A percentile compares a stretch with the other conserved stretches of the same genome.
Conservation (phyloP, 805 yeast genomes). For the Nakazawaea wickerhamii region DNA sequence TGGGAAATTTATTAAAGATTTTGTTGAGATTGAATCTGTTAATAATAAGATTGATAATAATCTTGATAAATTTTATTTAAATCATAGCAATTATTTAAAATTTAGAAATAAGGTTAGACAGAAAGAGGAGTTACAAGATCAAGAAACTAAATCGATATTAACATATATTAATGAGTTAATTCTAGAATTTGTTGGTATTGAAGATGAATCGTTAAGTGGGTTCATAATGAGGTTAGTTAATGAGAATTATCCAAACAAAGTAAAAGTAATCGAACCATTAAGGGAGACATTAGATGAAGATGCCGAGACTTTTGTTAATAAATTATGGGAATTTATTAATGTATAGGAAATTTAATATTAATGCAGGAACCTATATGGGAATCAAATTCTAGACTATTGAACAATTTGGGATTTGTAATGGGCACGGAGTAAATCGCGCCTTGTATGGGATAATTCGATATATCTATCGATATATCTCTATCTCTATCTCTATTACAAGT, state of each 20-base stretch:
- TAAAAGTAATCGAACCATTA: constrained; percentile 37
- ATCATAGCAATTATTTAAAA: constrained; percentile 39
- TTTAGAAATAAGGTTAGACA: constrained; percentile 29
- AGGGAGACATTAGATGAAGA: constrained; percentile 44
- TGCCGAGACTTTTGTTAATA: constrained; percentile 25
- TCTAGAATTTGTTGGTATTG: constrained; percentile 48
- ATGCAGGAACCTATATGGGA: no score
- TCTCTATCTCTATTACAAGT: no score
- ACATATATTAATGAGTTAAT: constrained; percentile 36
- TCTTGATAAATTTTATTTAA: constrained; percentile 28
- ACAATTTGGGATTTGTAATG: no score
- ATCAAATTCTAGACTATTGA: no score
- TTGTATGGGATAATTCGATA: no score
- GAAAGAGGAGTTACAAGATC: constrained; percentile 42
- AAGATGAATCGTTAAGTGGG: constrained; percentile 44
- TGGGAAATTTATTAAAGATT: constrained; percentile 22
- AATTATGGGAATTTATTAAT: constrained; percentile 8
- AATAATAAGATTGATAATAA: constrained; percentile 29
- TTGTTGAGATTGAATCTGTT: constrained; percentile 21
- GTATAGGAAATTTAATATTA: background rate
- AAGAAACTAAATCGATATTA: constrained; percentile 29
- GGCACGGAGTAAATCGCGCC: no score
- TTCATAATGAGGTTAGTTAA: constrained; percentile 36
- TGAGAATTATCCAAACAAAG: constrained; percentile 24
- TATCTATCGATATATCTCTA: no score